phyloP scores from a whole-genome alignment of 2,329 filamentous ascomycete genomes.

The Plectosphaerella sp. region DNA sequence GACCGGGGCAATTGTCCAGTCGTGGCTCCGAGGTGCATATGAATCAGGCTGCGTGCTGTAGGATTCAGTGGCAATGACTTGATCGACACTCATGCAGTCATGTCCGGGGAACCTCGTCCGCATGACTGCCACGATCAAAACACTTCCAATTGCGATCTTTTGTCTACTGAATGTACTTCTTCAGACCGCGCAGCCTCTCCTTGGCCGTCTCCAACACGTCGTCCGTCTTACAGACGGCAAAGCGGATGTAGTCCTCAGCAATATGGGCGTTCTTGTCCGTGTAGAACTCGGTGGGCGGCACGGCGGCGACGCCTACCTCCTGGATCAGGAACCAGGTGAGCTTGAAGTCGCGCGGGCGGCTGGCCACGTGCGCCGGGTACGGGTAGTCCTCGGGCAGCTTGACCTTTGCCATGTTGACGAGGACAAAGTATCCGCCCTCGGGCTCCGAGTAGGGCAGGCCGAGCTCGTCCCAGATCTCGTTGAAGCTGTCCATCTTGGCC shows the following conservation, averaged over 20 bases:
- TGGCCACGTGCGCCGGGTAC: conserved; percentile 85
- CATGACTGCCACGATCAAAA: background rate
- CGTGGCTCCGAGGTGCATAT: too few relatives aligned
- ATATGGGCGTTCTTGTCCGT: conserved; percentile 78
- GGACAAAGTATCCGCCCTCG: conserved; percentile 95
- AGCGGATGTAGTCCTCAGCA: conserved; percentile 89
- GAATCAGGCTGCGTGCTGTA: too few relatives aligned
- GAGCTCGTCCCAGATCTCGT: conserved; percentile 72
- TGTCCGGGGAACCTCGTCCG: too few relatives aligned
- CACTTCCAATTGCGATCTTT: too few relatives aligned
- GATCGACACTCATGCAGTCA: too few relatives aligned
- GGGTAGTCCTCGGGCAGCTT: conserved; percentile 77
- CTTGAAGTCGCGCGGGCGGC: conserved; percentile 87
- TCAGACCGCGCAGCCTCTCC: conserved; percentile 67
- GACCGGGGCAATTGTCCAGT: too few relatives aligned
- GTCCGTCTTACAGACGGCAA: conserved; percentile 95
- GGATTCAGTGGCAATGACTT: too few relatives aligned
- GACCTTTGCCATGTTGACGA: conserved; percentile 89
- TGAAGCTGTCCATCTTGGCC: conserved; percentile 82
- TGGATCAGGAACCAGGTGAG: conserved; percentile 95
- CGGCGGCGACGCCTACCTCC: conserved; percentile 91
- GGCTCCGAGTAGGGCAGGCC: conserved; percentile 81
- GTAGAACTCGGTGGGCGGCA: conserved; percentile 96
- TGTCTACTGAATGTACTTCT: conserved; percentile 55
- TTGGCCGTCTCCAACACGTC: conserved; percentile 77